phyloP scores from a whole-genome alignment of 495 filamentous ascomycete species.

The Opeltia flavorubescens region DNA sequence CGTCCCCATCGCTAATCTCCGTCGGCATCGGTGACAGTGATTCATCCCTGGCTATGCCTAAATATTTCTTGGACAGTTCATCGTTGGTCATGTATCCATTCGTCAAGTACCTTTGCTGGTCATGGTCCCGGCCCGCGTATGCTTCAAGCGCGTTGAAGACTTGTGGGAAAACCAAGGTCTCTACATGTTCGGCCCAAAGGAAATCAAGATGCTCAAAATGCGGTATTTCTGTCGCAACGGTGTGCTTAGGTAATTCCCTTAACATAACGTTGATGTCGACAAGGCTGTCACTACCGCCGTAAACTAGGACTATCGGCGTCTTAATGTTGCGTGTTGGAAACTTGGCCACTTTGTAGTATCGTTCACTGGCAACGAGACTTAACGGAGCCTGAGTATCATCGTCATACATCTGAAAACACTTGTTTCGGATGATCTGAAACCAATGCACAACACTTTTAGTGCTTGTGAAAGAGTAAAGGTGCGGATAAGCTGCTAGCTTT shows the following conservation, averaged over 20 bases:
- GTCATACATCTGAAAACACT: constrained; percentile 95
- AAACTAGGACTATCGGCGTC: constrained; percentile 84
- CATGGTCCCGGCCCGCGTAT: constrained; percentile 29
- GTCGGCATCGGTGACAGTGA: constrained; percentile 3
- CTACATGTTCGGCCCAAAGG: constrained; percentile 81
- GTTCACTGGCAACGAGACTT: constrained; percentile 38
- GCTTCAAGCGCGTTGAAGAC: constrained; percentile 75
- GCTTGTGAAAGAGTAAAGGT: constrained; percentile 90
- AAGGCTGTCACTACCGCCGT: constrained; percentile 83
- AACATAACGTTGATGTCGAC: constrained; percentile 94
- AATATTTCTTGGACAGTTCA: background rate
- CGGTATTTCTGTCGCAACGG: constrained; percentile 65
- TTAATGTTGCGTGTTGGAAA: constrained; percentile 96
- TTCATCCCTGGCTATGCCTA: constrained; percentile 7
- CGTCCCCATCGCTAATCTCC: background rate
- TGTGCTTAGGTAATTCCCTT: constrained; percentile 69
- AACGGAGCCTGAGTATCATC: constrained; percentile 68
- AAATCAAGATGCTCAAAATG: constrained; percentile 97
- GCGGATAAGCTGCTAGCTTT: constrained; percentile 93
- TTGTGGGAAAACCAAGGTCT: constrained; percentile 73
- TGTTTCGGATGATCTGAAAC: constrained; percentile 97
- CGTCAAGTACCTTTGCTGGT: constrained; percentile 1
- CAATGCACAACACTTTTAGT: constrained; percentile 95
- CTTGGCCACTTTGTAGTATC: constrained; percentile 80
- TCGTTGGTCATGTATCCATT: background rate